Base-by-base conservation (phyloP, 1,284 basidiomycete genomes). In the Ceratobasidium sp. region DNA sequence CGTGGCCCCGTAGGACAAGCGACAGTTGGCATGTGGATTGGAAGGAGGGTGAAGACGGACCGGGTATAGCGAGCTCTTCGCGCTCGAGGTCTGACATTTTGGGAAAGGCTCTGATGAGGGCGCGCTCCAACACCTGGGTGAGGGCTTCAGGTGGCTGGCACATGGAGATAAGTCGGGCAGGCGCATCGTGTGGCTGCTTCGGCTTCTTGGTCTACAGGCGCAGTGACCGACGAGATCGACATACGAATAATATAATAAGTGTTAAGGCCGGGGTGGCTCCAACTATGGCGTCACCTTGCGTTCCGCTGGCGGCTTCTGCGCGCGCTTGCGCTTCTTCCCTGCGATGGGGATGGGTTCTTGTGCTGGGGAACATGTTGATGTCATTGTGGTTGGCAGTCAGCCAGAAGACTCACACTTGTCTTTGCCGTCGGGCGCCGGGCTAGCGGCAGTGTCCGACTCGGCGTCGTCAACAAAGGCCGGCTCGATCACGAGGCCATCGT, bases 401-500 rank as follows among this genome's bases (percentile, higher is more conserved):
- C 16, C 43, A 46, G 29, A 6, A 65, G 34, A 22, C 27, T 41
- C 73, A 51, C 68, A 76, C 51, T 75, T 74, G 64, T 74, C 77
- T 65, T 76, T 74, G 16, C 75, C 76, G 5, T 75, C 64, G 29
- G 41, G 49, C n/a, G 53, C 74, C 31, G 14, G 75, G 39, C 13
- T 43, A 24, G 22, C 8, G 8, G 16, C 19, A 46, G 19, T 48
- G 43, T 37, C 48, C 7, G 84, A 80, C n/a, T 78, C 79, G 1
- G 82, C 81, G 22, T 64, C 66, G 43, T 74, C 75, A 34, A 87
- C 88, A 0, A 92, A 86, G 27, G 88, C 83, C 63, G 91, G 90
- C 77, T 94, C 92, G 37, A 86, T 86, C 51, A 91, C 84, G 80
- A 92, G 92, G 79, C 94, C 91, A 79, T 94, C 92, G 54, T 91